phyloP scores from a whole-genome alignment of 2,329 filamentous ascomycete genomes.

The Blastomyces silverae region DNA sequence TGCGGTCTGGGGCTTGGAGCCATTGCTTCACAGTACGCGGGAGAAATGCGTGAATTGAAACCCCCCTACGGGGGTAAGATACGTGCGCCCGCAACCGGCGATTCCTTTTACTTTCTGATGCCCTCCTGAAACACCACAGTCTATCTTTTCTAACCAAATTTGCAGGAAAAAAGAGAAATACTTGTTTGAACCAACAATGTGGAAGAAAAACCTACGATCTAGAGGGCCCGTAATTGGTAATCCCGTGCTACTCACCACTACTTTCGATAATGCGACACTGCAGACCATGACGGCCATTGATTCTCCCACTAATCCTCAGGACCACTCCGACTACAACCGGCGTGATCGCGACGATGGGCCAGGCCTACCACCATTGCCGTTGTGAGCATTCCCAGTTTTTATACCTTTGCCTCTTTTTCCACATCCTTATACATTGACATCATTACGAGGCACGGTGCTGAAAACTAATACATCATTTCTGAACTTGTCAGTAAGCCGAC shows the following conservation, averaged over 20 bases:
- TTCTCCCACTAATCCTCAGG: constrained; percentile 20
- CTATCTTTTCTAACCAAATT: constrained; percentile 14
- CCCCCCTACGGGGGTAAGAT: not conserved
- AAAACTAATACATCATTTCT: constrained; percentile 15
- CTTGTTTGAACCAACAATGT: constrained; percentile 40
- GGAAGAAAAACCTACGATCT: constrained; percentile 47
- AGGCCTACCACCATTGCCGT: constrained; percentile 35
- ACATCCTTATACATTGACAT: not conserved
- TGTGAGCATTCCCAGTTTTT: constrained; percentile 27
- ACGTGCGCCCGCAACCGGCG: not conserved
- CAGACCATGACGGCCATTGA: constrained; percentile 34
- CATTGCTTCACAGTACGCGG: constrained; percentile 8
- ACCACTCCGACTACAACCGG: not conserved
- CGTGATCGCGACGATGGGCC: constrained; percentile 23
- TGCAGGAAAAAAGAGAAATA: not conserved
- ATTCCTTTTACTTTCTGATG: not conserved
- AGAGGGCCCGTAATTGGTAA: constrained; percentile 42
- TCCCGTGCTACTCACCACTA: constrained; percentile 42
- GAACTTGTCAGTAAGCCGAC: constrained; percentile 20
- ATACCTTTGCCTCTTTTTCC: constrained; percentile 8
- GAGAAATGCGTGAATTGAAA: constrained; percentile 3
- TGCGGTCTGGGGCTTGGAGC: not conserved
- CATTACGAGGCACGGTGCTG: not conserved
- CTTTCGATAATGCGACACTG: constrained; percentile 42
- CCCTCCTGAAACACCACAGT: not conserved